A percentile compares a stretch with the other conserved stretches of the same genome.
phyloP scores from a whole-genome alignment of 495 filamentous ascomycete genomes.

The Penicillium mononematosum region DNA sequence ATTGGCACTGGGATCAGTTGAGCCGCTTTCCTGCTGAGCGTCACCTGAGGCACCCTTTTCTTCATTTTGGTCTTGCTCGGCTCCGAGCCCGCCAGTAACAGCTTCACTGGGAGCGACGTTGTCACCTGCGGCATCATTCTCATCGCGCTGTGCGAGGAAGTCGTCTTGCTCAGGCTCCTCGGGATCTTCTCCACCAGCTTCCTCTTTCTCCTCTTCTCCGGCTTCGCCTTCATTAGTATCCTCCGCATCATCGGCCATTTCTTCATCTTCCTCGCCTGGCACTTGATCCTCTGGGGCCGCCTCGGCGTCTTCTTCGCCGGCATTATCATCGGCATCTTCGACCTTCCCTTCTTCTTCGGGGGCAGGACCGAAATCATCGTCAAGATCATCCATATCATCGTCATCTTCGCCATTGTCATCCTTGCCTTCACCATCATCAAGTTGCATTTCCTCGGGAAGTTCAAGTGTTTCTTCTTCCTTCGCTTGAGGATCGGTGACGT shows the following conservation, averaged over 20 bases:
- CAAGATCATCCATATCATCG: conserved; percentile 71
- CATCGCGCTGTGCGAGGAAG: conserved; percentile 42
- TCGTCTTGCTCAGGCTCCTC: conserved; percentile 46
- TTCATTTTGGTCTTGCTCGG: conserved; percentile 53
- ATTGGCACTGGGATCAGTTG: conserved; percentile 45
- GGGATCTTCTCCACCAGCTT: conserved; percentile 51
- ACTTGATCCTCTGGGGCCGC: conserved; percentile 39
- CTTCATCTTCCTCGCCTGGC: conserved; percentile 34
- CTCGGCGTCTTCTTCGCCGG: conserved; percentile 41
- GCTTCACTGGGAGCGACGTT: conserved; percentile 52
- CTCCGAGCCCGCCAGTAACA: conserved; percentile 42
- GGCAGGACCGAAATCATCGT: conserved; percentile 61
- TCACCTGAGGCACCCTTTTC: conserved; percentile 70
- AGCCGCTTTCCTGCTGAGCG: conserved; percentile 50
- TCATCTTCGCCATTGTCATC: conserved; percentile 62
- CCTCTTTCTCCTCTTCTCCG: conserved; percentile 53
- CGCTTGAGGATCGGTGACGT: conserved; percentile 66
- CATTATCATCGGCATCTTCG: conserved; percentile 36
- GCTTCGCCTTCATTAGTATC: conserved; percentile 44
- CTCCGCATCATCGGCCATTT: conserved; percentile 38
- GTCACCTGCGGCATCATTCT: conserved; percentile 46
- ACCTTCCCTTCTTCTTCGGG: conserved; percentile 43
- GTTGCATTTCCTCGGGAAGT: conserved; percentile 66
- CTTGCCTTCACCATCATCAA: conserved; percentile 64
- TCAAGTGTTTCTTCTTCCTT: conserved; percentile 69